A percentile compares a stretch with the other conserved stretches of the same genome.
These are phyloP conservation scores for Aspergillus clavatus DNA, from an alignment of 2,329 filamentous ascomycete genomes.

Conservation along the genomic window DNA sequence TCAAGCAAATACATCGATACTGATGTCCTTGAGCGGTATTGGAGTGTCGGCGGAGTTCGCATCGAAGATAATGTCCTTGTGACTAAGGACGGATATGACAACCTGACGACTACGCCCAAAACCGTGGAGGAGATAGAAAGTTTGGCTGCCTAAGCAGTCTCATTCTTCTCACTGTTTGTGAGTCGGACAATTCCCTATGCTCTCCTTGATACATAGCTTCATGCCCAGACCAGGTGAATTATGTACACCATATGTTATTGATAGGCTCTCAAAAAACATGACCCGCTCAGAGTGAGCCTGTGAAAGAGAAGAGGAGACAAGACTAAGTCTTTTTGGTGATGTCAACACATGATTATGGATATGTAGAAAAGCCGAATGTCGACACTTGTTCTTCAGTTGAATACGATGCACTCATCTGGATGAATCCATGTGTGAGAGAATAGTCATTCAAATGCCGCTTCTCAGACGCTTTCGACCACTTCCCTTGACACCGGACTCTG, in stretches of 20 bases:
- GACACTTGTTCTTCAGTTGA: no score
- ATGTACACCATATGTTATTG: no score
- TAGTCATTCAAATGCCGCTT: conserved; percentile 19
- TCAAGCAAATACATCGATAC: conserved; percentile 73
- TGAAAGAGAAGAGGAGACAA: no score
- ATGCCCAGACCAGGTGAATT: no score
- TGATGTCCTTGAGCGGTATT: conserved; percentile 69
- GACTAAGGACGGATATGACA: conserved; percentile 72
- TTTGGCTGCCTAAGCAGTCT: conserved; percentile 22
- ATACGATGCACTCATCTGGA: neutral
- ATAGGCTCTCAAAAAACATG: no score
- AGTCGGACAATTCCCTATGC: neutral
- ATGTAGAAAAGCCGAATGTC: neutral
- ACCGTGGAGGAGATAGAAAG: conserved; percentile 60
- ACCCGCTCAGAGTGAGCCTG: no score
- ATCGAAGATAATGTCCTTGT: conserved; percentile 90
- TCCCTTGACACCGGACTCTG: conserved; percentile 31
- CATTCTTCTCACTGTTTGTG: neutral
- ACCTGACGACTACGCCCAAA: conserved; percentile 76
- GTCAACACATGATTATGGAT: neutral
- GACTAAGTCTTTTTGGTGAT: neutral
- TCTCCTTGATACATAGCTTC: no score
- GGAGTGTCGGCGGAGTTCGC: conserved; percentile 83
- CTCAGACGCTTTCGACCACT: conserved; percentile 39
- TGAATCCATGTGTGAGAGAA: neutral